Conservation (phyloP, 495 filamentous ascomycete species). For the Pseudomonodictys pantanalensis region DNA sequence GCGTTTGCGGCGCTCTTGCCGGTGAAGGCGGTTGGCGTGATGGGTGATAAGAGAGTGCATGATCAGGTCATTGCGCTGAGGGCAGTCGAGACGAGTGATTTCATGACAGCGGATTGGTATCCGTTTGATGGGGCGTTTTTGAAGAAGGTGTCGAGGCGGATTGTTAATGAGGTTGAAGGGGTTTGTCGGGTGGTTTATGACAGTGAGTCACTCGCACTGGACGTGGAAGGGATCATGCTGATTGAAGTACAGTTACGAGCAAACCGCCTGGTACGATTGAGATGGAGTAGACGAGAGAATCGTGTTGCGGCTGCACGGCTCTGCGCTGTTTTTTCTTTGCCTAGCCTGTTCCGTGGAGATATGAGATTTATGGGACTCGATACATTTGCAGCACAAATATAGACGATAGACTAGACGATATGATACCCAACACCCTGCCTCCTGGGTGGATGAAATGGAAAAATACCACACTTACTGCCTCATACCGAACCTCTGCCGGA, state of each 20-base stretch:
- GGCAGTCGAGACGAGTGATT: constrained; percentile 75
- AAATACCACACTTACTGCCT: no score
- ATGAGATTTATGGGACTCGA: neutral
- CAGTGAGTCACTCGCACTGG: constrained; percentile 33
- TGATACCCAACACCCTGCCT: constrained; percentile 9
- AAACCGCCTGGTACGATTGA: constrained; percentile 81
- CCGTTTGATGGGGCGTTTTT: constrained; percentile 65
- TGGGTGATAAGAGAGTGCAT: constrained; percentile 71
- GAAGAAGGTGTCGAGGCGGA: constrained; percentile 63
- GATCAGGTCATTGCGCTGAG: constrained; percentile 60
- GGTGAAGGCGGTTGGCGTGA: constrained; percentile 70
- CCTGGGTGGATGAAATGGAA: constrained; percentile 1
- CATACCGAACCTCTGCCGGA: no score
- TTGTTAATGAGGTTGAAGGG: constrained; percentile 83
- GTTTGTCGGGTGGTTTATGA: constrained; percentile 63
- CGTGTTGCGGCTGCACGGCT: neutral
- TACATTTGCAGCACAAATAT: neutral
- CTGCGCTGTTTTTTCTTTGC: neutral
- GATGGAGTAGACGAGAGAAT: constrained; percentile 54
- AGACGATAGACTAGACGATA: constrained; percentile 18
- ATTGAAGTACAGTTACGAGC: constrained; percentile 54
- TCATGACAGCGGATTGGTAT: constrained; percentile 78
- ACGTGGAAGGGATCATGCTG: constrained; percentile 13
- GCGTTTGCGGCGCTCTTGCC: constrained; percentile 80
- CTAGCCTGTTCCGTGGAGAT: no score